Percentiles rank a stretch among this genome's conserved stretches.
phyloP scores from a whole-genome alignment of 2,329 filamentous ascomycete genomes.

The Verticillium nubilum region DNA sequence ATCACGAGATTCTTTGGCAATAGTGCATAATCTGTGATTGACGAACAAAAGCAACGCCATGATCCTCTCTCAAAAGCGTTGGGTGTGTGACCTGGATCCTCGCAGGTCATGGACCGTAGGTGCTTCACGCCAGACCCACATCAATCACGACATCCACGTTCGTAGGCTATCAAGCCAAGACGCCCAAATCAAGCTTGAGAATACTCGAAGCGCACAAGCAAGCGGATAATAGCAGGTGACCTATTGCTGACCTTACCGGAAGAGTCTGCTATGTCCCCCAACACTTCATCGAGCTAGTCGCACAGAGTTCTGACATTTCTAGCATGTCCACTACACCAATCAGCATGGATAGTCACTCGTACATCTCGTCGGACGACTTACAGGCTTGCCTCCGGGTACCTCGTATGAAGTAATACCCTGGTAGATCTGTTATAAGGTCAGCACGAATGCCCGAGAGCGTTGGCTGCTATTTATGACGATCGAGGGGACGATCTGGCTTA shows the following conservation, averaged over 20 bases:
- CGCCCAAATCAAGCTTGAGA: no score
- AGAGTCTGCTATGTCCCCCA: background rate
- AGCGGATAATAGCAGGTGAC: no score
- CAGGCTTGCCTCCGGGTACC: conserved; percentile 6
- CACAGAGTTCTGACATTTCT: background rate
- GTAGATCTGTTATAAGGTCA: conserved; percentile 3
- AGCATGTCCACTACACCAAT: conserved; percentile 6
- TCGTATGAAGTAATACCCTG: conserved; percentile 5
- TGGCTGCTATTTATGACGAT: no score
- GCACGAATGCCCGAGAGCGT: background rate
- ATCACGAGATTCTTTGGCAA: conserved; percentile 42
- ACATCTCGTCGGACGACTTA: background rate
- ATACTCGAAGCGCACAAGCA: no score
- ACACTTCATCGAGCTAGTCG: conserved; percentile 14
- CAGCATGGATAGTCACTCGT: background rate
- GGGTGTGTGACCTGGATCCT: no score
- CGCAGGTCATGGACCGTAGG: no score
- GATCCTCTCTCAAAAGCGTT: no score
- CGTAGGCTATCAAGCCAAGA: no score
- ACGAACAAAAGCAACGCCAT: no score
- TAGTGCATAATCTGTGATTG: conserved; percentile 18
- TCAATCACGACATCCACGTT: no score
- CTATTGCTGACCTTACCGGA: background rate
- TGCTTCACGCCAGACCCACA: no score
- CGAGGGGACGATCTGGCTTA: conserved; percentile 14